A percentile compares a stretch with the other conserved stretches of the same genome.
These are phyloP conservation scores for Botrytis squamosa DNA, from an alignment of 2,329 filamentous ascomycete genomes.

Conservation along the genomic window DNA sequence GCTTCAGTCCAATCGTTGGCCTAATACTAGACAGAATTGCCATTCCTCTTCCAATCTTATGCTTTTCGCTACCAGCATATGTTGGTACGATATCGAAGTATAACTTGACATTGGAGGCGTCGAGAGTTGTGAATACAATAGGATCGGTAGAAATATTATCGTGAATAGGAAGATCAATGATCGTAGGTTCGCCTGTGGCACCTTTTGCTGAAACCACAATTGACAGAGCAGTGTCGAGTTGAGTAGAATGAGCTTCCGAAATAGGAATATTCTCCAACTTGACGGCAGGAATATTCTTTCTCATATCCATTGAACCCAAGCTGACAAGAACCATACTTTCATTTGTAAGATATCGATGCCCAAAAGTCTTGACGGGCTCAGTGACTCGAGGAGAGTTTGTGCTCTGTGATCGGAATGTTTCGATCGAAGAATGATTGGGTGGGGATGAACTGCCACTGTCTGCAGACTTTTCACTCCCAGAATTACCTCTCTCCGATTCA, in stretches of 20 bases:
- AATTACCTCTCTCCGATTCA: slow-evolving; percentile 31
- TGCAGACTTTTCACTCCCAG: slow-evolving; percentile 37
- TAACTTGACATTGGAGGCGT: slow-evolving; percentile 79
- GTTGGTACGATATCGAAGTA: slow-evolving; percentile 95
- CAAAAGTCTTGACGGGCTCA: slow-evolving; percentile 91
- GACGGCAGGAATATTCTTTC: slow-evolving; percentile 77
- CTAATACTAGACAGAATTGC: slow-evolving; percentile 85
- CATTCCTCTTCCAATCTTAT: slow-evolving; percentile 85
- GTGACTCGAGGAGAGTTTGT: slow-evolving; percentile 51
- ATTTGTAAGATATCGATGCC: slow-evolving; percentile 88
- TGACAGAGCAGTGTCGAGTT: slow-evolving; percentile 90
- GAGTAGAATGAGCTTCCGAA: slow-evolving; percentile 83
- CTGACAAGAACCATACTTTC: slow-evolving; percentile 90
- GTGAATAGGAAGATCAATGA: slow-evolving; percentile 89
- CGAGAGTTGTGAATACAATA: slow-evolving; percentile 79
- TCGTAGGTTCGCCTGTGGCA: slow-evolving; percentile 80
- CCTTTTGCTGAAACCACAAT: slow-evolving; percentile 85
- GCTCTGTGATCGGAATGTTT: slow-evolving; percentile 52
- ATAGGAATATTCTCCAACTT: slow-evolving; percentile 86
- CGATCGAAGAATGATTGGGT: slow-evolving; percentile 59
- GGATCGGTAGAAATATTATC: slow-evolving; percentile 93
- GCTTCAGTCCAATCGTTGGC: slow-evolving; percentile 75
- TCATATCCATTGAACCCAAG: slow-evolving; percentile 90
- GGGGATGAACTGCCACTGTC: slow-evolving; percentile 40
- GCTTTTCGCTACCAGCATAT: slow-evolving; percentile 84